A percentile compares a stretch with the other conserved stretches of the same genome.
phyloP scores from a whole-genome alignment of 139 green algal genomes.

The Coelastrella sp. region DNA sequence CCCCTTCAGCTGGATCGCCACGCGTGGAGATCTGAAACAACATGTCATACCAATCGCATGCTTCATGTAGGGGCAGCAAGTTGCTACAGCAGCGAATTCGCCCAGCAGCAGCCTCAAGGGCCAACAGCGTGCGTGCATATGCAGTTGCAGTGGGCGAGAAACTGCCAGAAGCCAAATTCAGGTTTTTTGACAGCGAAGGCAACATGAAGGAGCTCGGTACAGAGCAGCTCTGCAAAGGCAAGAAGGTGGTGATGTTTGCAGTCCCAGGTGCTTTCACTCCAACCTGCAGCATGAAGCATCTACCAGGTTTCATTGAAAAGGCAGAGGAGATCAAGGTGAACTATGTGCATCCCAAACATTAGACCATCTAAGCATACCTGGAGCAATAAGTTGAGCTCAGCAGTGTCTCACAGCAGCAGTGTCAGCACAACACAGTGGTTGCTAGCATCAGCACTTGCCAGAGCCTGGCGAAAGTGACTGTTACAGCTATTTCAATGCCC shows the following conservation, averaged over 20 bases:
- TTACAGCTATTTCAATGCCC: no score
- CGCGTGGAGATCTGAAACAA: background rate
- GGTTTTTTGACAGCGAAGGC: constrained; percentile 88
- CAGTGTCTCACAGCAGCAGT: no score
- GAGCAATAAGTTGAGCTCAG: no score
- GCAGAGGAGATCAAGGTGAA: constrained; percentile 90
- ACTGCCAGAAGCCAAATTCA: constrained; percentile 75
- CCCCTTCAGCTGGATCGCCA: no score
- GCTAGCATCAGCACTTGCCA: no score
- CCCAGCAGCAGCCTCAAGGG: constrained; percentile 29
- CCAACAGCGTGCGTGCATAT: constrained; percentile 43
- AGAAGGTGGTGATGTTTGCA: constrained; percentile 95
- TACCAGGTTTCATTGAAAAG: constrained; percentile 93
- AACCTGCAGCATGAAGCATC: constrained; percentile 94
- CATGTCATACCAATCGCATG: background rate
- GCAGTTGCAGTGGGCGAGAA: constrained; percentile 69
- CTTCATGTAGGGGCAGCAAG: constrained; percentile 30
- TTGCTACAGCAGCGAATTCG: constrained; percentile 17
- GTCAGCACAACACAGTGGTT: no score
- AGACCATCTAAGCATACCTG: no score
- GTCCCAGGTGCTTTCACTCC: constrained; percentile 94
- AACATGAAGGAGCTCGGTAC: constrained; percentile 90
- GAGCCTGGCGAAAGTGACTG: no score
- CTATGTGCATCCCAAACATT: background rate
- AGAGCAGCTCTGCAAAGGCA: constrained; percentile 87